Evolutionary conservation across 495 filamentous ascomycete species (phyloP).

Genomic region (Neurospora pannonica): DNA sequence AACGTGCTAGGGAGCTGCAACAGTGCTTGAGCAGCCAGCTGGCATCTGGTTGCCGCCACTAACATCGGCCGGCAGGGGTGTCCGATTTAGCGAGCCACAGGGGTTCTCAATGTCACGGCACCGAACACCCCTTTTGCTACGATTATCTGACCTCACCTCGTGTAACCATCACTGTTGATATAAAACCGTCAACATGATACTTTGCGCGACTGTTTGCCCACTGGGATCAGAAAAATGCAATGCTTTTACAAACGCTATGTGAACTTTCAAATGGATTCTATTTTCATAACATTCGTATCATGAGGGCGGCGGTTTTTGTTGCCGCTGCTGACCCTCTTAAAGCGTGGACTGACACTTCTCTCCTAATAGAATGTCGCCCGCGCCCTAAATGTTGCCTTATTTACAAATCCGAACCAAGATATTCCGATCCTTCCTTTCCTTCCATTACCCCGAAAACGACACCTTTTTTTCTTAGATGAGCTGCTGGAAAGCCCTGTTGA

Average conservation of each 20-base stretch:
- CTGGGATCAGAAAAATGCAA: background rate
- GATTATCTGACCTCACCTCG: background rate
- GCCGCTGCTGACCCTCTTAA: background rate
- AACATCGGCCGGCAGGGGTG: background rate
- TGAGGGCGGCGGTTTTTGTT: background rate
- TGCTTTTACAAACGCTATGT: background rate
- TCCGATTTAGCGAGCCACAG: background rate
- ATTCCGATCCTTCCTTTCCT: background rate
- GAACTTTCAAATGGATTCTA: background rate
- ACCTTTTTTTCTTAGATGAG: constrained; percentile 49
- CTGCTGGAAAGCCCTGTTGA: constrained; percentile 90
- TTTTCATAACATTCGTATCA: background rate
- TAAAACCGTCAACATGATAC: background rate
- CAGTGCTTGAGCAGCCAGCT: background rate
- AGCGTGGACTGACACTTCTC: background rate
- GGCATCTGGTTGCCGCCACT: background rate
- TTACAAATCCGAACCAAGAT: background rate
- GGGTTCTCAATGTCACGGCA: background rate
- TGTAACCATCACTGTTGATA: background rate
- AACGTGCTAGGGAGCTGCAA: background rate
- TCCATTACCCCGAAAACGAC: background rate
- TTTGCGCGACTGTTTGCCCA: background rate
- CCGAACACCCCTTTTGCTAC: background rate
- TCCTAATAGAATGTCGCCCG: background rate
- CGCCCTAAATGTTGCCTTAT: background rate